These are phyloP conservation scores for Chalciporus piperatus DNA, from an alignment of 768 basidiomycete genomes.

Conservation along the genomic window DNA sequence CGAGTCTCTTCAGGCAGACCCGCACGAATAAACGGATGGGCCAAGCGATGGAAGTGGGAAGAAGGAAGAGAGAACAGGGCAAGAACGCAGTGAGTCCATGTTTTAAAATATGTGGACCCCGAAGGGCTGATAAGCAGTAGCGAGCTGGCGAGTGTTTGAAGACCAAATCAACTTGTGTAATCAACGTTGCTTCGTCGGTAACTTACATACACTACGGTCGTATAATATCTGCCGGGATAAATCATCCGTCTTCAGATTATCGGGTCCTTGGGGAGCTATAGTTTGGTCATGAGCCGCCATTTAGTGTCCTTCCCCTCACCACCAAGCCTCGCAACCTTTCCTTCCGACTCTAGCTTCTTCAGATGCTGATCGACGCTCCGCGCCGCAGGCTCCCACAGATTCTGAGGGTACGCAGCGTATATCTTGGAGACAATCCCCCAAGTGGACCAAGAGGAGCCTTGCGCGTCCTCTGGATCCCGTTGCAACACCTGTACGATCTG, in stretches of 20 bases:
- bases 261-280: slow-evolving; percentile 1
- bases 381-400: slow-evolving; percentile 72
- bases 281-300: slow-evolving; percentile 40
- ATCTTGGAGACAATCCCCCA: slow-evolving; percentile 63
- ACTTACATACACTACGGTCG: not conserved
- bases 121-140: too few relatives aligned
- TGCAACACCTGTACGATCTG: slow-evolving; percentile 64
- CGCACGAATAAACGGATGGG: too few relatives aligned
- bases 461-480: slow-evolving; percentile 23
- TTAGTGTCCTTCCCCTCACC: slow-evolving; percentile 50
- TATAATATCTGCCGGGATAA: not conserved
- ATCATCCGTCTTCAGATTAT: not conserved
- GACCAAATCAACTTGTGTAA: too few relatives aligned
- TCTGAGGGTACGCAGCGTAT: slow-evolving; percentile 70
- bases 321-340: slow-evolving; percentile 46
- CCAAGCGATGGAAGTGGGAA: too few relatives aligned
- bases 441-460: slow-evolving; percentile 48
- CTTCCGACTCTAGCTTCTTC: slow-evolving; percentile 67
- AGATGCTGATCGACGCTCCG: slow-evolving; percentile 68
- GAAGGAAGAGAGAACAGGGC: too few relatives aligned
- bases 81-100: too few relatives aligned
- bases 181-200: not conserved
- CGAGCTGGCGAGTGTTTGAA: too few relatives aligned
- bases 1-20: too few relatives aligned
- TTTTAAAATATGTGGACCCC: too few relatives aligned